phyloP scores from a whole-genome alignment of 441 rosid genomes.

The Euphorbia schlechtendalii region DNA sequence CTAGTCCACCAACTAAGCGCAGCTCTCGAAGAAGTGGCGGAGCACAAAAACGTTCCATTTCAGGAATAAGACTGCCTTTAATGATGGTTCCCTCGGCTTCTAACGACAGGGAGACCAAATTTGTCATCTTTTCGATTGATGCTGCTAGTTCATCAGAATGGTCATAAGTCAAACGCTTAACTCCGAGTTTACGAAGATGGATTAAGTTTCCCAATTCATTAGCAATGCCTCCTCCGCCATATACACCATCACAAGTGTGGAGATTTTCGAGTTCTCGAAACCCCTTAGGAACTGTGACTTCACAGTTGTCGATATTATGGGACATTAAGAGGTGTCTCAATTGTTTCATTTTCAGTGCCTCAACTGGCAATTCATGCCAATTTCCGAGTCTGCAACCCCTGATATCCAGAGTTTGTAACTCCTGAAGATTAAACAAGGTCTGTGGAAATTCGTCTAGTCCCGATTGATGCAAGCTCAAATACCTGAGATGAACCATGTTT shows the following conservation, averaged over 20 bases:
- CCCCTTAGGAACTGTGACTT: conserved; percentile 16
- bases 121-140: conserved; percentile 11
- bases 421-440: conserved; percentile 16
- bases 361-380: not conserved
- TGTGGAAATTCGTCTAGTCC: conserved; percentile 10
- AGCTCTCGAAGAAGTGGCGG: conserved; percentile 15
- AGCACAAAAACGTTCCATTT: conserved; percentile 10
- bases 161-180: conserved; percentile 12
- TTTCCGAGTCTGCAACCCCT: not conserved
- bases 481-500: conserved; percentile 10
- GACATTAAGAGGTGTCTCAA: conserved; percentile 21
- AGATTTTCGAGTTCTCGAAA: conserved; percentile 14
- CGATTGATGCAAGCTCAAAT: conserved; percentile 12
- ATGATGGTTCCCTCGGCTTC: not conserved
- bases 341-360: conserved; percentile 3
- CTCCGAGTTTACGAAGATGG: not conserved
- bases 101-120: conserved; percentile 3
- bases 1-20: not conserved
- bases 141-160: conserved; percentile 13
- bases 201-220: conserved; percentile 11
- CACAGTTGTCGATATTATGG: not conserved
- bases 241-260: conserved; percentile 11
- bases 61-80: not conserved
- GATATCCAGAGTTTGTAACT: conserved; percentile 17
- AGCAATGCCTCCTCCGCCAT: conserved; percentile 22